Conservation (phyloP, 441 rosid species). For the Croton setiger region DNA sequence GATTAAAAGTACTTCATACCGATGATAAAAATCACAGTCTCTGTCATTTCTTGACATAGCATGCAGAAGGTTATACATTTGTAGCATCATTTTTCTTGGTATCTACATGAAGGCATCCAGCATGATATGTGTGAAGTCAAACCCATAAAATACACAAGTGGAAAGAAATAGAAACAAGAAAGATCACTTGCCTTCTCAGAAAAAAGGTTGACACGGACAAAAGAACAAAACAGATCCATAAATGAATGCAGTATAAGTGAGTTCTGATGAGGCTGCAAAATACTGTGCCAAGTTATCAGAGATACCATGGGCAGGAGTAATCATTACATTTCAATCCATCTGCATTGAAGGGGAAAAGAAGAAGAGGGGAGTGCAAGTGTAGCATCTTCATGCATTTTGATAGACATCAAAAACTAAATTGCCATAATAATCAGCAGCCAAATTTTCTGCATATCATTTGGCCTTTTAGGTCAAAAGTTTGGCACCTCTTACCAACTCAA, state of each 20-base stretch:
- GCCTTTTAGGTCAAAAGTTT: background rate
- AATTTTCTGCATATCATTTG: background rate
- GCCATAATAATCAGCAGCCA: background rate
- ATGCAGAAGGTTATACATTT: constrained; percentile 91
- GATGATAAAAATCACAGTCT: constrained; percentile 98
- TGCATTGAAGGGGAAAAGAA: constrained; percentile 15
- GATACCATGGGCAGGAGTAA: constrained; percentile 35
- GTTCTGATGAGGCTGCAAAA: constrained; percentile 99
- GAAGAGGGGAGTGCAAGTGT: background rate
- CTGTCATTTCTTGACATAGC: constrained; percentile 89
- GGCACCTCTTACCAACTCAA: constrained; percentile 1
- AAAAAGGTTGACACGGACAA: constrained; percentile 88
- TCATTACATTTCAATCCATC: constrained; percentile 24
- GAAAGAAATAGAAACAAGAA: constrained; percentile 4
- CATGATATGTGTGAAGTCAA: constrained; percentile 22
- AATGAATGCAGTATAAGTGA: constrained; percentile 93
- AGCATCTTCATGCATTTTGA: constrained; percentile 8
- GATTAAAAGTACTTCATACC: constrained; percentile 49
- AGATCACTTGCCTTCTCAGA: constrained; percentile 82
- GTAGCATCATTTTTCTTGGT: constrained; percentile 98
- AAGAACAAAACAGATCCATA: constrained; percentile 98
- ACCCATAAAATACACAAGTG: background rate
- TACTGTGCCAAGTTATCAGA: constrained; percentile 61
- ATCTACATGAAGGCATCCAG: constrained; percentile 49
- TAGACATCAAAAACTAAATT: background rate